Percentiles rank a stretch among this genome's conserved stretches.
Conservation (phyloP, 805 yeast genomes). For the Yarrowia deformans region DNA sequence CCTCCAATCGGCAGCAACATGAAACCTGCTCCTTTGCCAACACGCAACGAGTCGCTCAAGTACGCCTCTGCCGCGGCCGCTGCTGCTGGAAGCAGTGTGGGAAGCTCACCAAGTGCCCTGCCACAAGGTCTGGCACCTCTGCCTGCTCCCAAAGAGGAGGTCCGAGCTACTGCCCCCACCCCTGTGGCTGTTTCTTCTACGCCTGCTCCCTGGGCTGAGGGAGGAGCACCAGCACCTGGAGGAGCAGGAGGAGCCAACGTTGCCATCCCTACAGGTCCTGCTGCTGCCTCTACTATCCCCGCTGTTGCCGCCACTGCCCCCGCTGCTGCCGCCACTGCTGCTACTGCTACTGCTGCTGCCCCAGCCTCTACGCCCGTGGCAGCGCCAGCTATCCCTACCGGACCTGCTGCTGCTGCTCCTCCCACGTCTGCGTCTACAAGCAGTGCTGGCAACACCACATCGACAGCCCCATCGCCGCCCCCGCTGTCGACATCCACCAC, state of each 20-base stretch:
- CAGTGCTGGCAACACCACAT: constrained; percentile 12
- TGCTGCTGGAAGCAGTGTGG: constrained; percentile 43
- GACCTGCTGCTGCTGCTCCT: neutral
- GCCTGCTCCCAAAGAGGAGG: constrained; percentile 32
- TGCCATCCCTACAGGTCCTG: constrained; percentile 5
- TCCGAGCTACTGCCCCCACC: constrained; percentile 40
- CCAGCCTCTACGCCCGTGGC: constrained; percentile 5
- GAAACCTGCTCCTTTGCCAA: constrained; percentile 64
- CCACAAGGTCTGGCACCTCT: constrained; percentile 36
- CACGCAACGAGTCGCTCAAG: constrained; percentile 59
- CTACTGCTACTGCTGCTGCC: neutral
- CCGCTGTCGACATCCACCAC: constrained; percentile 44
- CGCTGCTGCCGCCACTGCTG: constrained; percentile 16
- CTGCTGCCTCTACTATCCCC: constrained; percentile 41
- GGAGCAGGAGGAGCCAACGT: neutral
- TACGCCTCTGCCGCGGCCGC: constrained; percentile 64
- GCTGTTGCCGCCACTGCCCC: constrained; percentile 10
- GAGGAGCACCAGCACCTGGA: constrained; percentile 42
- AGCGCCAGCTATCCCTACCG: constrained; percentile 6
- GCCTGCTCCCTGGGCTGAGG: constrained; percentile 46
- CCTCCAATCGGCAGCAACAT: constrained; percentile 44
- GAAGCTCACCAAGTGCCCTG: constrained; percentile 39
- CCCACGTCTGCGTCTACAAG: neutral
- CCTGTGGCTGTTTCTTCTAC: constrained; percentile 43
- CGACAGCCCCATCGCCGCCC: constrained; percentile 41